Evolutionary conservation across 2,329 filamentous ascomycete genomes (phyloP), one percentile per base, ranked within the genome.

Genomic region (Aspergillus sp.): DNA sequence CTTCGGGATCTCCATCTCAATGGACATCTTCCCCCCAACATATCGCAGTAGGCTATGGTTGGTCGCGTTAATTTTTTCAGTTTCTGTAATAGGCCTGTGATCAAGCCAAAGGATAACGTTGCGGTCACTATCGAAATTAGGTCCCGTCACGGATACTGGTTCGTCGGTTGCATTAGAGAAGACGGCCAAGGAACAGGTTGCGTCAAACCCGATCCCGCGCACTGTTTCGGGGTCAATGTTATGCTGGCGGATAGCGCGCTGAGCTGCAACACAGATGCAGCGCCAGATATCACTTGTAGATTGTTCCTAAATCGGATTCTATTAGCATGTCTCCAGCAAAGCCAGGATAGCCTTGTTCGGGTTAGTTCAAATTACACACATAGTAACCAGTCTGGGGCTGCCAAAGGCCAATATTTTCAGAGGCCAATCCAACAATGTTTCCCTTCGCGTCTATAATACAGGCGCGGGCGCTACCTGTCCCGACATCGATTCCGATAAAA

Each of bases 1-100:
- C 79, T 99, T 99, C 63, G 95, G 95, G 56, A 99, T 96, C 75
- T 99, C 95, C 95, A 99, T 99, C 81, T 99, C 95, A 64, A 97
- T 93, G 73, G 91, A 96, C 95, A 99, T 99, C 73, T 89, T 93
- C 62, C 95, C 95, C 66, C 95, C 95, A 17, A 99, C 95, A 72
- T 99, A 99, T 70, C 92, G 89, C 58, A 99, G 85, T 54, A 99
- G 82, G 75, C 96, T 95, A 80, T 99, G 95, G 53, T 88, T 83
- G 3, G 95, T 98, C 54, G 86, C 86, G 75, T 99, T 99, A 79
- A 99, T 96, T 78, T 90, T 89, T 62, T 90, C 88, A 0, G 93
- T 96, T 82, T 99, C 95, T 60, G 90, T 86, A 13, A 95, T 86
- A 1, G 95, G 91, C 40, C 95, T 87, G 76, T 99, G 95, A 75